Base-by-base conservation (phyloP, 768 basidiomycete species). In the Kwoniella sp. region DNA sequence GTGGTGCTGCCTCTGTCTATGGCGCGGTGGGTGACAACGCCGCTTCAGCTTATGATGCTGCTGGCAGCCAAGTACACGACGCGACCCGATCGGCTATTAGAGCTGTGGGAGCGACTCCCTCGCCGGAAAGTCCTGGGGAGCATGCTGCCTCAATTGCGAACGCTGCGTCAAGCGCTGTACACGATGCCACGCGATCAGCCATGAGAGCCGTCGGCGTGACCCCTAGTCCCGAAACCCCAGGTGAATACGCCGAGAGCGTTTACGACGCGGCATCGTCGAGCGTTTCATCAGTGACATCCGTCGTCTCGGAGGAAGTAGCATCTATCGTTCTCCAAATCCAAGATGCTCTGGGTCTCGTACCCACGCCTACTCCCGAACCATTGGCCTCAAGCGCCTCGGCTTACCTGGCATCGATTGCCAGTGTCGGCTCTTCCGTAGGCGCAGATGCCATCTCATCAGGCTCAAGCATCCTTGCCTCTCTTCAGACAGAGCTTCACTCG, bases 101-200 rank as follows among this genome's bases (percentile, higher is more conserved):
- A 20, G 76, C 74, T 22, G 69, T 70, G 0, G 76, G 76, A 5
- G 74, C 45, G 4, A 76, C 69, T 25, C 74, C 72, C 15, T 56
- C 69, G 1, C 76, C 76, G 5, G 76, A 78, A 47, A 58, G 67
- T n/a, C 59, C 72, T 4, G 41, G 53, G 12, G 72, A 75, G n/a
- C 51, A 75, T 52, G 29, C 71, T 38, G 70, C 74, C 30, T 73
- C 74, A 0, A 54, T 75, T 25, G 61, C 50, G 0, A 52, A 63
- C 31, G 53, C 38, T 30, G 65, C 65, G 4, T 38, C 54, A 12
- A 55, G 53, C 37, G 38, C 29, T 3, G 41, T 67, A 1, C 66
- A 67, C 28, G 31, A 56, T 12, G 61, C 45, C 8, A 67, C 66
- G 2, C 7, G 66, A 48, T 48, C 41, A 26, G 38, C 48, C 15